Percentiles rank a stretch among this genome's conserved stretches.
Evolutionary conservation across 1,139 yeast species (phyloP).

Genomic region (Blastobotrys aristatus): DNA sequence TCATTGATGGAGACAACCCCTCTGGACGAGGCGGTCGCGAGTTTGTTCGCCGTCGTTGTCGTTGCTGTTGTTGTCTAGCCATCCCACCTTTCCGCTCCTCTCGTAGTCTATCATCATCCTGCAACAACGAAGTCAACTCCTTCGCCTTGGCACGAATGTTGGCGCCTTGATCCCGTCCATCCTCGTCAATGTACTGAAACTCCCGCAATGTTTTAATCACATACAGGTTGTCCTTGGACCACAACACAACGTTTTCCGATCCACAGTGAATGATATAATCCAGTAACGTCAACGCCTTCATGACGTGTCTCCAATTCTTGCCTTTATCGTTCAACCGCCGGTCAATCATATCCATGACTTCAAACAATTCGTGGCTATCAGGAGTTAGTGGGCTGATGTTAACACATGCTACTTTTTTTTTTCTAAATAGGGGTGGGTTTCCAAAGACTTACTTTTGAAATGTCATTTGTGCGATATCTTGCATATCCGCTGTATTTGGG

Average conservation of each 20-base stretch:
- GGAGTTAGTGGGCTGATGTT: slow-evolving; percentile 19
- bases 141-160: slow-evolving; percentile 86
- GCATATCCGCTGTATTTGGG: slow-evolving; percentile 79
- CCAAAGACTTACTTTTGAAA: slow-evolving; percentile 44
- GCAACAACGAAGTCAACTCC: slow-evolving; percentile 71
- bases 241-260: slow-evolving; percentile 82
- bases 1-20: slow-evolving; percentile 11
- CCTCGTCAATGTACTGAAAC: slow-evolving; percentile 78
- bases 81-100: slow-evolving; percentile 53
- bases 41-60: slow-evolving; percentile 15
- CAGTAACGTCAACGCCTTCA: slow-evolving; percentile 73
- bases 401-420: background rate
- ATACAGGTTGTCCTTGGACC: slow-evolving; percentile 91
- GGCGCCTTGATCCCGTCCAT: slow-evolving; percentile 83
- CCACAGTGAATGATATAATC: slow-evolving; percentile 87
- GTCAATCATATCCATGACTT: slow-evolving; percentile 94
- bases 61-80: slow-evolving; percentile 11
- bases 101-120: slow-evolving; percentile 77
- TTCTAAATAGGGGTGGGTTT: background rate
- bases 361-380: slow-evolving; percentile 64
- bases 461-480: slow-evolving; percentile 73
- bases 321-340: slow-evolving; percentile 94
- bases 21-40: slow-evolving; percentile 13
- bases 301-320: slow-evolving; percentile 96
- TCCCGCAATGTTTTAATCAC: slow-evolving; percentile 88